Percentiles rank a stretch among this genome's conserved stretches.
phyloP scores from a whole-genome alignment of 768 basidiomycete genomes.

The Kwoniella dejecticola region DNA sequence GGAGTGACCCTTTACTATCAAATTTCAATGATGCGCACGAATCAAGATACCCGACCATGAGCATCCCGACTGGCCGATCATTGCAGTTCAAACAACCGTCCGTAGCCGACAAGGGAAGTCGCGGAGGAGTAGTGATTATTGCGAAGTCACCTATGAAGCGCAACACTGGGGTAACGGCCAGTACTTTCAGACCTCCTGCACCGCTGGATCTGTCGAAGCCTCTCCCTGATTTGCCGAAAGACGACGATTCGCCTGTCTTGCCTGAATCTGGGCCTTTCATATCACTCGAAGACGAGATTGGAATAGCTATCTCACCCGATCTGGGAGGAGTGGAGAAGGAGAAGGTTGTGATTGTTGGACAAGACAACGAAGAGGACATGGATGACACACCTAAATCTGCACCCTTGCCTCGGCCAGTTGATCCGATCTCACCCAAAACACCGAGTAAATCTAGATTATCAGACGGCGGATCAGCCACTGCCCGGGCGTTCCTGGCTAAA shows the following conservation, averaged over 20 bases:
- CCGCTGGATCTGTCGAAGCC: slow-evolving; percentile 22
- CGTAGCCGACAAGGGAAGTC: slow-evolving; percentile 17
- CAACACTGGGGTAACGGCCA: not conserved
- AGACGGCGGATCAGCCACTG: slow-evolving; percentile 30
- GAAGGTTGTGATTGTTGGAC: not conserved
- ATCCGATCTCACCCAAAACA: slow-evolving; percentile 7
- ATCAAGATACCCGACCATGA: slow-evolving; percentile 12
- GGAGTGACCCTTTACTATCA: slow-evolving; percentile 14
- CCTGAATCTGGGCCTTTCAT: slow-evolving; percentile 7
- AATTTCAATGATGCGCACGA: slow-evolving; percentile 3
- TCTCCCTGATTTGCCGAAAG: slow-evolving; percentile 15
- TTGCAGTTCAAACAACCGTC: slow-evolving; percentile 31
- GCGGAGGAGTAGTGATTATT: slow-evolving; percentile 26
- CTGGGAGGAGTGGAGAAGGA: not conserved
- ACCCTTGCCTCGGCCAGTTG: not conserved
- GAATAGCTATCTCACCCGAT: slow-evolving; percentile 36
- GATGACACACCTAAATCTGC: slow-evolving; percentile 9
- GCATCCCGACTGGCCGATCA: slow-evolving; percentile 8
- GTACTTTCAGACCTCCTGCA: slow-evolving; percentile 11
- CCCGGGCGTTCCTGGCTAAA: slow-evolving; percentile 39
- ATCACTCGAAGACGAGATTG: slow-evolving; percentile 22
- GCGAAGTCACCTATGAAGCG: slow-evolving; percentile 1
- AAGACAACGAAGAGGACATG: not conserved
- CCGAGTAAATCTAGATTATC: slow-evolving; percentile 11
- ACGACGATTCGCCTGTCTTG: slow-evolving; percentile 5